phyloP scores from a whole-genome alignment of 495 filamentous ascomycete genomes.

The Penicillium macrosclerotiorum region DNA sequence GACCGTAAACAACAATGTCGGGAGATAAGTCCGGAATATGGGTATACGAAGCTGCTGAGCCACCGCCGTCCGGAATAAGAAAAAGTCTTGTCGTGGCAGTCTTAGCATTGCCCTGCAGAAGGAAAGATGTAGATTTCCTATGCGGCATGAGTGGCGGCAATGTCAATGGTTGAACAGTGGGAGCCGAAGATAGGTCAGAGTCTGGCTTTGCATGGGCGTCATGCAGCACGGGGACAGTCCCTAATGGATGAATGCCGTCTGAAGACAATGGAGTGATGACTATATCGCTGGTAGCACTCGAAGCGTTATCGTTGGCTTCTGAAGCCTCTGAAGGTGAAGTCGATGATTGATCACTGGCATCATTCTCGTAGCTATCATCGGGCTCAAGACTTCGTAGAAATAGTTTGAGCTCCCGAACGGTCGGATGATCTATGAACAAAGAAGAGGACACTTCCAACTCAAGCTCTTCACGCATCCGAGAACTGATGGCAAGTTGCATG shows the following conservation, averaged over 20 bases:
- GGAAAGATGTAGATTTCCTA: neutral
- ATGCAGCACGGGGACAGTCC: no score
- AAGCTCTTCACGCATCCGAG: slow-evolving; percentile 35
- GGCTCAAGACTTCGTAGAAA: neutral
- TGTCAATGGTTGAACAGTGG: neutral
- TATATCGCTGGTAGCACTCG: neutral
- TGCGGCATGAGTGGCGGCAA: neutral
- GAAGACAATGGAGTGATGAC: neutral
- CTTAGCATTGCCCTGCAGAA: neutral
- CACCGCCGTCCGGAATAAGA: slow-evolving; percentile 76
- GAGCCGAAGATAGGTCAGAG: neutral
- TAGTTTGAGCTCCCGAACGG: neutral
- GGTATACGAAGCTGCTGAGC: slow-evolving; percentile 63
- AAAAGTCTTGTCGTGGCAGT: slow-evolving; percentile 53
- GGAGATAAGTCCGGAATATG: slow-evolving; percentile 45
- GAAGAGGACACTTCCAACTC: slow-evolving; percentile 21
- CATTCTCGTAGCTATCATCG: neutral
- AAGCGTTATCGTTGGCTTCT: neutral
- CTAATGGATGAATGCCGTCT: neutral
- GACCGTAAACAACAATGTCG: slow-evolving; percentile 52
- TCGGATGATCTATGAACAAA: neutral
- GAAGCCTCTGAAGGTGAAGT: neutral
- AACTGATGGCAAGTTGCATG: slow-evolving; percentile 41
- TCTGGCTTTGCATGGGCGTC: no score
- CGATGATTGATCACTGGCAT: neutral